A percentile compares a stretch with the other conserved stretches of the same genome.
Conservation (phyloP, 345 rosid genomes). For the Corchorus capsularis region DNA sequence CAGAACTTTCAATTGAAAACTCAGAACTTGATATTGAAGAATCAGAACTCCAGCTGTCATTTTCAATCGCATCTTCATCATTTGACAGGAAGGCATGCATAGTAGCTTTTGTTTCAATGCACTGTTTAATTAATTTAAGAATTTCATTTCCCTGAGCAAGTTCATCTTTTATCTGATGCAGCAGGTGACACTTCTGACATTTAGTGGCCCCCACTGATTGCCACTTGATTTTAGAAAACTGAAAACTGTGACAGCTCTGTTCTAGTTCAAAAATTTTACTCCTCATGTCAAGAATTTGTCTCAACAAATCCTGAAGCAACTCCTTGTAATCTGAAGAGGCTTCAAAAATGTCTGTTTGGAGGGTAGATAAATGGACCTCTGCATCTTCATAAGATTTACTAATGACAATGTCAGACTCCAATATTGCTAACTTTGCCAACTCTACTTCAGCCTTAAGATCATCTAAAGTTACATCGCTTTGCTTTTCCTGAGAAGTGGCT, state of each 20-base stretch:
- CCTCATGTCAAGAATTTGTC: slow-evolving; percentile 35
- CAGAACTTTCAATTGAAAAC: slow-evolving; percentile 40
- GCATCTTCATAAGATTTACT: slow-evolving; percentile 30
- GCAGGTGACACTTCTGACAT: slow-evolving; percentile 32
- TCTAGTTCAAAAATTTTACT: slow-evolving; percentile 31
- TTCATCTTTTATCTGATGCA: slow-evolving; percentile 46
- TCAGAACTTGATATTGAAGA: slow-evolving; percentile 58
- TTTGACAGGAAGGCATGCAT: slow-evolving; percentile 24
- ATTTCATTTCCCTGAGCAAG: slow-evolving; percentile 41
- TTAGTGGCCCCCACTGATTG: slow-evolving; percentile 21
- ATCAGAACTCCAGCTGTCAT: slow-evolving; percentile 50
- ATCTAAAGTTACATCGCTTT: slow-evolving; percentile 12
- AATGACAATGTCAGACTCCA: slow-evolving; percentile 34
- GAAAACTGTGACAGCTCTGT: slow-evolving; percentile 15
- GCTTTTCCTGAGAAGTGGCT: slow-evolving; percentile 20
- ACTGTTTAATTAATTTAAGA: slow-evolving; percentile 36
- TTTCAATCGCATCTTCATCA: slow-evolving; percentile 44
- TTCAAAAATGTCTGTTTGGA: slow-evolving; percentile 29
- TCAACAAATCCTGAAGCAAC: slow-evolving; percentile 31
- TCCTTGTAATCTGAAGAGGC: slow-evolving; percentile 26
- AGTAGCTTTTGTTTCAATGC: slow-evolving; percentile 34
- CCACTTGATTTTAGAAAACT: slow-evolving; percentile 5
- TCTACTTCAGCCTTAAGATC: slow-evolving; percentile 28
- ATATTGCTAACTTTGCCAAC: slow-evolving; percentile 30
- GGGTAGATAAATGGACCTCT: slow-evolving; percentile 30